Conservation (phyloP, 176 grass and related monocot species). For the Tuctoria greenei region DNA sequence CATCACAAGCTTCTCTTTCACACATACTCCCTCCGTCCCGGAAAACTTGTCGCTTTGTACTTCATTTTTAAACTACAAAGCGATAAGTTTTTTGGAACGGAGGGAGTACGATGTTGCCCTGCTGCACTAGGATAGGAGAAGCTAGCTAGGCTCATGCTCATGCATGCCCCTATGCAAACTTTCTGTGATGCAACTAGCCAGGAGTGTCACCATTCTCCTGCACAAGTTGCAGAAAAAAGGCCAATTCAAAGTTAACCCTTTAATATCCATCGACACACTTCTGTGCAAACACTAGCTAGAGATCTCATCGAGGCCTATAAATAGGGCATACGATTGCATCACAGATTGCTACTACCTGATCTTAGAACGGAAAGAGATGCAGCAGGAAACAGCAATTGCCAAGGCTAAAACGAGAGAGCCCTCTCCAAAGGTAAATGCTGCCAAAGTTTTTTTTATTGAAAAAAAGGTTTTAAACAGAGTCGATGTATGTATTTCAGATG, state of each 20-base stretch:
- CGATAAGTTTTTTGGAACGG: too few species aligned
- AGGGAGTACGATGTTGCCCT: constrained; percentile 8
- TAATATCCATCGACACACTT: constrained; percentile 24
- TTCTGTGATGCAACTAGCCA: constrained; percentile 18
- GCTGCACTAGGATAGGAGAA: neutral
- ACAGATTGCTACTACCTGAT: neutral
- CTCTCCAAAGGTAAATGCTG: constrained; percentile 37
- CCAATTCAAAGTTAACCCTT: constrained; percentile 5
- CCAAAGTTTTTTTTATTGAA: neutral
- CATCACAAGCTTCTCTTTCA: neutral
- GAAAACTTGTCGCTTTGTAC: too few species aligned
- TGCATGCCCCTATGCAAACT: neutral
- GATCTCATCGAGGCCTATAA: constrained; percentile 42
- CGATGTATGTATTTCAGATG: neutral
- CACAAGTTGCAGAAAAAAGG: constrained; percentile 27
- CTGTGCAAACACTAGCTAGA: neutral
- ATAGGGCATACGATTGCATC: neutral
- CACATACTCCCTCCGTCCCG: too few species aligned
- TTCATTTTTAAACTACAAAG: too few species aligned
- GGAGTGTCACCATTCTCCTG: neutral
- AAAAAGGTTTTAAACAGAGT: neutral
- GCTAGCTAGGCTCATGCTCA: neutral
- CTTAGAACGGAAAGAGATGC: neutral
- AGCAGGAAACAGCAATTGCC: neutral
- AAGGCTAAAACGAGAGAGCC: constrained; percentile 12